Evolutionary conservation across 192 early-diverging fungal genomes (phyloP).

Genomic region (Backusella tarrabulga): DNA sequence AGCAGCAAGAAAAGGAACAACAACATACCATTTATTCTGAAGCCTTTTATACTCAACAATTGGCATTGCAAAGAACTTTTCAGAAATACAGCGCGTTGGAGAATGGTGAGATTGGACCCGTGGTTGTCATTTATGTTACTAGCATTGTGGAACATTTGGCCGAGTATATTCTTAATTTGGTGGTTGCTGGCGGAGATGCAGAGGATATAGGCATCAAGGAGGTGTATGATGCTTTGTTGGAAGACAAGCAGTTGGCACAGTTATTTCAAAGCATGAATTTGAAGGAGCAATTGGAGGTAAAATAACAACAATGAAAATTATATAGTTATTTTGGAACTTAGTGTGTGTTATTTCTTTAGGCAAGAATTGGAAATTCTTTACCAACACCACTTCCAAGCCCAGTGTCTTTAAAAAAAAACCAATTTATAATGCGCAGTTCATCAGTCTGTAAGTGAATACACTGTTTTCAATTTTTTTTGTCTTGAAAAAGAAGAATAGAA

Average conservation of each 20-base stretch:
- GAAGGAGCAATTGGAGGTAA: constrained; percentile 49
- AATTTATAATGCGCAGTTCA: constrained; percentile 2
- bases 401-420: constrained; percentile 8
- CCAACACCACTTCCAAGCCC: constrained; percentile 11
- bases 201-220: constrained; percentile 49
- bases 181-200: constrained; percentile 45
- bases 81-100: constrained; percentile 23
- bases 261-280: constrained; percentile 48
- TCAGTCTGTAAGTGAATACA: neutral
- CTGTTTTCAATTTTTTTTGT: neutral
- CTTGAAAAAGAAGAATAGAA: neutral
- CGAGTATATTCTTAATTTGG: constrained; percentile 50
- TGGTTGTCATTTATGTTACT: constrained; percentile 55
- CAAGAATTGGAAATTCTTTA: neutral
- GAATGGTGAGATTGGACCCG: constrained; percentile 21
- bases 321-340: neutral
- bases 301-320: neutral
- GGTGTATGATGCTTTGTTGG: constrained; percentile 45
- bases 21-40: constrained; percentile 34
- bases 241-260: constrained; percentile 48
- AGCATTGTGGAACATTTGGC: constrained; percentile 56
- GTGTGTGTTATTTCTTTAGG: neutral
- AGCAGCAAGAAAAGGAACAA: constrained; percentile 41
- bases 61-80: constrained; percentile 26
- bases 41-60: constrained; percentile 17